Evolutionary conservation across 1,284 basidiomycete genomes (phyloP), one percentile per base, ranked within the genome.

Genomic region (Ustilago lituana): DNA sequence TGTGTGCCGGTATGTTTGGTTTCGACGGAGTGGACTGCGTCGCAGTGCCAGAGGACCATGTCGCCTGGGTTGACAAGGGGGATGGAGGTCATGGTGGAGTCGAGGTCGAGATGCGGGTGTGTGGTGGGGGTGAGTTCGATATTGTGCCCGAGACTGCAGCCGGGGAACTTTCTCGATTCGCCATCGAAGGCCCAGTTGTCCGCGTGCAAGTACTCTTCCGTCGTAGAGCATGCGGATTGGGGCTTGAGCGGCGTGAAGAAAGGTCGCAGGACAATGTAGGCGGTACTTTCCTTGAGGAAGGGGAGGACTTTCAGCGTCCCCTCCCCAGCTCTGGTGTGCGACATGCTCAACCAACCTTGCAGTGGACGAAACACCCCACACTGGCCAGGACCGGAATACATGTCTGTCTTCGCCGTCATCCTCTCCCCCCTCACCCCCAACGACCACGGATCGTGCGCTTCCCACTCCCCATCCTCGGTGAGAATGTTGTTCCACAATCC

Each of bases 41-140:
- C 90, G 73, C 89, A 90, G 79, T 93, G 92, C 91, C 91, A 92
- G 73, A 88, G 90, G 0, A 90, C 89, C 75, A 90, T 88, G 78
- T 92, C 90, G 0, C 91, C 91, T 0, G 91, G 90, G 33, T 85
- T 84, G 22, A 89, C 84, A 9, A 90, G 85, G 3, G 90, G 88
- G 19, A 88, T 87, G 29, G 43, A 50, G n/a, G 50, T 44, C 90
- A 93, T 92, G 1, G 88, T 89, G 61, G 86, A 78, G 11, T 84
- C 84, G 7, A 92, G 84, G 56, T 84, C 78, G 33, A 92, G 80
- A 80, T 93, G 90, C 0, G 91, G 91, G 74, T 92, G 91, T 0
- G 88, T 88, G 15, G 48, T 63, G 23, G 86, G 84, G 51, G 84
- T 87, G 32, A 91, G 80, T 74, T 90, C 88, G 78, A 91, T 90